Percentiles rank a stretch among this genome's conserved stretches.
phyloP scores from a whole-genome alignment of 2,329 filamentous ascomycete species.

The Claviceps monticola region DNA sequence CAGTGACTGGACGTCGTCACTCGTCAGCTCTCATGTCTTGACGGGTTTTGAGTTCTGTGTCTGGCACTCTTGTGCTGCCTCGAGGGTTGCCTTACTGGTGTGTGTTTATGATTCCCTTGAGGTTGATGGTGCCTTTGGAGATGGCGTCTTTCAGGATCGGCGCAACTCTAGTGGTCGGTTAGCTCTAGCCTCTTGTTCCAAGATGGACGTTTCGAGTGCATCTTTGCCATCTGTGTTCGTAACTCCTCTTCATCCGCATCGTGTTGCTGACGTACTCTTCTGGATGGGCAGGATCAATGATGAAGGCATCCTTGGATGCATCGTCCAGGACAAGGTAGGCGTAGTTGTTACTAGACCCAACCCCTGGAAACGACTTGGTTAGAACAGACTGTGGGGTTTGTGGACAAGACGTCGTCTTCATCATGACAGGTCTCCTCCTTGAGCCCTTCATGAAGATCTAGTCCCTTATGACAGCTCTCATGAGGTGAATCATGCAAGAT shows the following conservation, averaged over 20 bases:
- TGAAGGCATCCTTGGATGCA: constrained; percentile 61
- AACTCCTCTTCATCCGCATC: not conserved
- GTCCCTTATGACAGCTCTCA: no score
- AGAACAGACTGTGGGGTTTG: not conserved
- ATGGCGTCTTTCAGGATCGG: constrained; percentile 61
- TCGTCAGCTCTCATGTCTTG: constrained; percentile 2
- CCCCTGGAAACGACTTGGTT: constrained; percentile 31
- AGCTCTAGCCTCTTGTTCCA: not conserved
- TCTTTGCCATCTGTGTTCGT: not conserved
- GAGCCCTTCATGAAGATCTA: not conserved
- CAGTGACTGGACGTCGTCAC: constrained; percentile 51
- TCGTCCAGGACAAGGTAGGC: constrained; percentile 71
- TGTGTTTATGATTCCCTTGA: constrained; percentile 87
- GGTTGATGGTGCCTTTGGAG: constrained; percentile 56
- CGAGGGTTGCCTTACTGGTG: constrained; percentile 64
- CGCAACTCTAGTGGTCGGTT: constrained; percentile 30
- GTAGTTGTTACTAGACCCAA: constrained; percentile 68
- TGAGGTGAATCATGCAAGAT: no score
- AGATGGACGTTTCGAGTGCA: not conserved
- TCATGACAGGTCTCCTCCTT: not conserved
- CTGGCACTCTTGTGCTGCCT: not conserved
- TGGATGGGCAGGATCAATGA: constrained; percentile 70
- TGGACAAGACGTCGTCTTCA: no score
- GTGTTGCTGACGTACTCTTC: constrained; percentile 44
- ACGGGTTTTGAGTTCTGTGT: not conserved